Percentiles rank a stretch among this genome's conserved stretches.
phyloP scores from a whole-genome alignment of 2,329 filamentous ascomycete genomes.

The Ceratocystis lukuohia region DNA sequence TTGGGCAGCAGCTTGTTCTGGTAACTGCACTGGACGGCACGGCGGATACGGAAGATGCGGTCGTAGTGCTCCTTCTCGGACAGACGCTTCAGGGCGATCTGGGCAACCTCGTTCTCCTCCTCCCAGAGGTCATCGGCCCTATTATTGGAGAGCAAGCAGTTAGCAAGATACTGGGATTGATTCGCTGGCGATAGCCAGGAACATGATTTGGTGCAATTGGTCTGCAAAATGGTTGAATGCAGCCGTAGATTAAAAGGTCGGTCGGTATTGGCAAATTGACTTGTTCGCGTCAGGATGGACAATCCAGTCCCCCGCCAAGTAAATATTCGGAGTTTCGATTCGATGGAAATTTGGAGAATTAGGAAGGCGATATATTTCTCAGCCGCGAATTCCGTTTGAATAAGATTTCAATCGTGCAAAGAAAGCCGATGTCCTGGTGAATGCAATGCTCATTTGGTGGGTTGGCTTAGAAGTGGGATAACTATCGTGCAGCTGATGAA shows the following conservation, averaged over 20 bases:
- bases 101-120: slow-evolving; percentile 79
- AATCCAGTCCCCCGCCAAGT: too few species aligned
- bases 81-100: slow-evolving; percentile 81
- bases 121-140: slow-evolving; percentile 91
- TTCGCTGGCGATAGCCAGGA: not conserved
- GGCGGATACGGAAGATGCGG: slow-evolving; percentile 91
- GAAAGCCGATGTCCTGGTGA: too few species aligned
- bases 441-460: not conserved
- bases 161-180: slow-evolving; percentile 5
- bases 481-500: not conserved
- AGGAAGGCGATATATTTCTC: too few species aligned
- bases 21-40: slow-evolving; percentile 68
- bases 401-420: too few species aligned
- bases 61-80: slow-evolving; percentile 85
- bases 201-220: not conserved
- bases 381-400: too few species aligned
- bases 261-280: not conserved
- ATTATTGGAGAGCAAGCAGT: slow-evolving; percentile 16
- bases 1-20: slow-evolving; percentile 52
- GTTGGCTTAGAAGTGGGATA: not conserved
- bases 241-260: not conserved
- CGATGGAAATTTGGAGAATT: too few species aligned
- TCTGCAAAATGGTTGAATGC: not conserved
- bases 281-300: not conserved
- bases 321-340: too few species aligned